phyloP scores from a whole-genome alignment of 2,329 filamentous ascomycete species.

The Endoconidiophora polonica region DNA sequence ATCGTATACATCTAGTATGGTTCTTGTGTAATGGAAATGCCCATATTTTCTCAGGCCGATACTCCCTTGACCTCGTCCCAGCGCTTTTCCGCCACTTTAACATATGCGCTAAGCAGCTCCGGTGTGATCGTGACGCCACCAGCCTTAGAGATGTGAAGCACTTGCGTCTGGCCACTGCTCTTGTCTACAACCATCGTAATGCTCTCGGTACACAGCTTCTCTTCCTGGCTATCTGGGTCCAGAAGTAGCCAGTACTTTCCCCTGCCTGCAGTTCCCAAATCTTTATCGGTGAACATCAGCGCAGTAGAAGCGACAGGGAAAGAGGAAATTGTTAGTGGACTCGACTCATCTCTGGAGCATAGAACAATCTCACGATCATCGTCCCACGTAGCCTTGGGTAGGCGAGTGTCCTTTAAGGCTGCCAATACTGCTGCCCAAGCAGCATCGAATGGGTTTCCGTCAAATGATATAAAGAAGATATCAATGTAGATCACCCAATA shows the following conservation, averaged over 20 bases:
- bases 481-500: slow-evolving; percentile 96
- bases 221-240: slow-evolving; percentile 83
- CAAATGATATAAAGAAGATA: slow-evolving; percentile 82
- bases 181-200: slow-evolving; percentile 68
- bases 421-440: slow-evolving; percentile 75
- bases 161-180: slow-evolving; percentile 31
- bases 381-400: slow-evolving; percentile 74
- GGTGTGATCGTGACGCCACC: slow-evolving; percentile 58
- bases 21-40: slow-evolving; percentile 5
- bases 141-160: slow-evolving; percentile 64
- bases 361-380: slow-evolving; percentile 61
- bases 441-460: slow-evolving; percentile 82
- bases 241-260: slow-evolving; percentile 58
- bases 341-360: slow-evolving; percentile 46
- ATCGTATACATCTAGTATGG: background rate
- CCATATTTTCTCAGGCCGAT: slow-evolving; percentile 14
- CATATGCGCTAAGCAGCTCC: slow-evolving; percentile 24
- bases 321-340: slow-evolving; percentile 41
- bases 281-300: slow-evolving; percentile 50
- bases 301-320: slow-evolving; percentile 65
- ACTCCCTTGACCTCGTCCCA: slow-evolving; percentile 21
- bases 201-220: slow-evolving; percentile 66
- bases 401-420: slow-evolving; percentile 57
- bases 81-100: slow-evolving; percentile 13
- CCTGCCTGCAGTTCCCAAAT: slow-evolving; percentile 11